phyloP scores from a whole-genome alignment of 2,329 filamentous ascomycete species.

The Chrysoporthe austroafricana region DNA sequence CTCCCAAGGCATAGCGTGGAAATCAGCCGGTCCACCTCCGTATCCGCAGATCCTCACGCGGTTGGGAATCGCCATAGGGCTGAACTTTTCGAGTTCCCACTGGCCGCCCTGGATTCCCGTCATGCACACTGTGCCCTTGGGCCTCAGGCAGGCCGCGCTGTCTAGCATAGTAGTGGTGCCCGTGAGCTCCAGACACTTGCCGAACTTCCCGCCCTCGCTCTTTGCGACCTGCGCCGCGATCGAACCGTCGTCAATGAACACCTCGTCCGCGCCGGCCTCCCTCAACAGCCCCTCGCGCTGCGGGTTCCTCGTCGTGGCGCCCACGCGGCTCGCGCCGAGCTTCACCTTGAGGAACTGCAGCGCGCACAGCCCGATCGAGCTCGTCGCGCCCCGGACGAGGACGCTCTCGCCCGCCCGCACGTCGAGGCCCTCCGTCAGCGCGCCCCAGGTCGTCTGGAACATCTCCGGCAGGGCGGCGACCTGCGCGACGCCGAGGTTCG shows the following conservation, averaged over 20 bases:
- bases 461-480: conserved; percentile 54
- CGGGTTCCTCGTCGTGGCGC: conserved; percentile 44
- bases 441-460: conserved; percentile 54
- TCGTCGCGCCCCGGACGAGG: conserved; percentile 54
- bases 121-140: conserved; percentile 49
- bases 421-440: conserved; percentile 43
- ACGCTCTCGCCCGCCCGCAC: conserved; percentile 45
- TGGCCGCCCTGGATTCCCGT: conserved; percentile 39
- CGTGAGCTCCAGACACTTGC: conserved; percentile 52
- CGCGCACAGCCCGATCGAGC: conserved; percentile 51
- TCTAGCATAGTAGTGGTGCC: conserved; percentile 47
- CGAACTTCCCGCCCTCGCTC: conserved; percentile 38
- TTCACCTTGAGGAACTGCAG: conserved; percentile 46
- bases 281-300: conserved; percentile 43
- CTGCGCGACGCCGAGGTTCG: conserved; percentile 36
- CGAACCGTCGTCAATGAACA: conserved; percentile 48
- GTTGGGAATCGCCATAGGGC: conserved; percentile 28
- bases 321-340: conserved; percentile 42
- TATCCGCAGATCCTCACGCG: conserved; percentile 29
- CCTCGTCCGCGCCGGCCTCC: conserved; percentile 45
- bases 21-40: conserved; percentile 30
- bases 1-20: conserved; percentile 31
- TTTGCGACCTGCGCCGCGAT: conserved; percentile 41
- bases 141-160: conserved; percentile 44
- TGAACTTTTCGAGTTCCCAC: conserved; percentile 31